phyloP scores from a whole-genome alignment of 2,329 filamentous ascomycete genomes.

The Ophiostoma himal-ulmi region DNA sequence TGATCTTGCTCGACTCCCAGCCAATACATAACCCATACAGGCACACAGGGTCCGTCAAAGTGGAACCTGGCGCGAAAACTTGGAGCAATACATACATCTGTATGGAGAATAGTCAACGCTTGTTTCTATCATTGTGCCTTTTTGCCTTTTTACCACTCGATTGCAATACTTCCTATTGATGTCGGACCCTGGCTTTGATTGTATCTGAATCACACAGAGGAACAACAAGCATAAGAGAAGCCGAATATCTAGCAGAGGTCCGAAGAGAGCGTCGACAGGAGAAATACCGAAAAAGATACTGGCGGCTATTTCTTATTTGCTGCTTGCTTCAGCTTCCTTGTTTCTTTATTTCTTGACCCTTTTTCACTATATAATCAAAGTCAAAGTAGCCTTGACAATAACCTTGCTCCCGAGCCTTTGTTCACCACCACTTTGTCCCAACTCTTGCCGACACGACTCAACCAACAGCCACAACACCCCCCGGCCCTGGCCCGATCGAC shows the following conservation, averaged over 20 bases:
- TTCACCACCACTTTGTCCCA: background rate
- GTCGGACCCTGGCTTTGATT: background rate
- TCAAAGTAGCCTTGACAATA: no score
- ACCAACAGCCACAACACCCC: background rate
- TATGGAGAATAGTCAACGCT: background rate
- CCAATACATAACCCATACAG: conserved; percentile 11
- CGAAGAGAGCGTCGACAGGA: background rate
- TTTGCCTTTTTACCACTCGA: background rate
- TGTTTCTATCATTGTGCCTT: background rate
- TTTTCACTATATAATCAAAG: no score
- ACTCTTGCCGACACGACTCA: background rate
- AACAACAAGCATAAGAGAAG: background rate
- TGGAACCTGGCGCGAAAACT: background rate
- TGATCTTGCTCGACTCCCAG: background rate
- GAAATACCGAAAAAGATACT: background rate
- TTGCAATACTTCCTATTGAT: background rate
- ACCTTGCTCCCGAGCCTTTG: background rate
- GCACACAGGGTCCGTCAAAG: background rate
- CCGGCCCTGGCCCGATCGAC: background rate
- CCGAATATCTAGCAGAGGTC: background rate
- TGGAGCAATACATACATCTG: background rate
- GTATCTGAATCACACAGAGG: background rate
- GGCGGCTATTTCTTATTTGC: background rate
- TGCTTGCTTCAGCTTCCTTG: background rate
- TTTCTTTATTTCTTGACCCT: background rate